Base-by-base conservation (phyloP, 805 yeast genomes). In the Diddensiella caesifluorescens region DNA sequence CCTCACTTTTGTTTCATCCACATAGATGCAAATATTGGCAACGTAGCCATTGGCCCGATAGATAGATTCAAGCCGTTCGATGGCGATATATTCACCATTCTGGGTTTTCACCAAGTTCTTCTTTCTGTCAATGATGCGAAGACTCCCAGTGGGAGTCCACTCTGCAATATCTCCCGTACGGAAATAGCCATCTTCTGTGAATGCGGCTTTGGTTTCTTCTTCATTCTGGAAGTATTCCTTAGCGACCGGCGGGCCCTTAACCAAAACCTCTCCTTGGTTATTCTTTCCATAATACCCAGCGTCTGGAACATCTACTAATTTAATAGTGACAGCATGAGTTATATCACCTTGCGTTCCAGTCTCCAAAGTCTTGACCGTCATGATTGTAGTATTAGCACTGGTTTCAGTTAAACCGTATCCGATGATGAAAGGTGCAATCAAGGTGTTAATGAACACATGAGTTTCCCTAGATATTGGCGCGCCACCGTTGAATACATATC, bases 381-480 rank as follows among this genome's bases (percentile, higher is more conserved):
- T 62, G 54, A 92, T 73, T 32, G 85, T 69, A 13, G 90, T 74
- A 68, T 85, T 89, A 38, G 98, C 98, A 53, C 84, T 80, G 10
- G 97, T 89, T 67, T 92, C 98, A 29, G 98, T 92, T 53, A 92
- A 76, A 47, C 98, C 98, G 63, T 92, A 92, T 47, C 98, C 98
- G 57, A 89, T 71, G 55, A 92, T 73, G 83, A 90, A 75, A 47
- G 96, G 94, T 29, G 85, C 82, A 48, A 92, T 67, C 46, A 85
- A 72, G 33, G 73, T 83, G 28, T 84, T 62, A 53, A 92, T 72
- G 62, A 92, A 90, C 36, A 73, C 67, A 65, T 92, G 96, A 5
- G 96, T 87, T 49, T 81, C 86, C 41, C 59, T 63, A 19, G 94
- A 80, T 43, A 90, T 69, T 42, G 96, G 89, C 5, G 97, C 87